These are phyloP conservation scores for Globisporangium spinosum DNA, from an alignment of 352 stramenopile species.

Conservation along the genomic window DNA sequence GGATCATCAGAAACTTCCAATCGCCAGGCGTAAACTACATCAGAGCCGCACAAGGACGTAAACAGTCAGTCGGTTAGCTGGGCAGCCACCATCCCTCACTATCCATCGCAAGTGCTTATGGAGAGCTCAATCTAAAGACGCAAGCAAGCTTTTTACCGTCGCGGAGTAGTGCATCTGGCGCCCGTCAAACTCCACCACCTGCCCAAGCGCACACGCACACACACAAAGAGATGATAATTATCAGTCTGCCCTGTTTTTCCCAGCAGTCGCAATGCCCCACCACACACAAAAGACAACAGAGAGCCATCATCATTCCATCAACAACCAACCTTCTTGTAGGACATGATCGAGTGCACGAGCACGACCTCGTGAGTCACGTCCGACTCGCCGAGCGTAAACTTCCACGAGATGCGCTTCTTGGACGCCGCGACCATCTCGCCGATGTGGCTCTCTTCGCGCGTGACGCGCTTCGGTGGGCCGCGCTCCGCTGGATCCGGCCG, in stretches of 20 bases:
- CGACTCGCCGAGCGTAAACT: constrained; percentile 73
- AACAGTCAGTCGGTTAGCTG: constrained; percentile 7
- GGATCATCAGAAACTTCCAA: constrained; percentile 76
- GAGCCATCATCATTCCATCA: background rate
- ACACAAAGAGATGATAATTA: background rate
- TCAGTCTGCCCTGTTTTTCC: background rate
- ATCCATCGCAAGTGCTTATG: background rate
- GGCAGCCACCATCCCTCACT: background rate
- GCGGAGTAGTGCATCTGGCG: constrained; percentile 80
- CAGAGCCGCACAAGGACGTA: background rate
- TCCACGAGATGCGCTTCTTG: constrained; percentile 83
- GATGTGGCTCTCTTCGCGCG: constrained; percentile 73
- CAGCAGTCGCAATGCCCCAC: background rate
- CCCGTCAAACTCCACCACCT: constrained; percentile 77
- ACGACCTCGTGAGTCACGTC: constrained; percentile 74
- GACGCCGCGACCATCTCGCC: constrained; percentile 75
- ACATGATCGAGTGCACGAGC: constrained; percentile 81
- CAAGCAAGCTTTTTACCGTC: constrained; percentile 34
- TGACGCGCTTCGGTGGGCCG: constrained; percentile 65
- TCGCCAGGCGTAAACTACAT: constrained; percentile 61
- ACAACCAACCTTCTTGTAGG: constrained; percentile 66
- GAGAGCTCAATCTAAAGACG: background rate
- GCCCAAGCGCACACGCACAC: background rate
- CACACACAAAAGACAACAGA: background rate
- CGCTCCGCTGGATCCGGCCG: constrained; percentile 62